A percentile compares a stretch with the other conserved stretches of the same genome.
phyloP scores from a whole-genome alignment of 805 yeast species.

The Scheffersomyces ergatensis region DNA sequence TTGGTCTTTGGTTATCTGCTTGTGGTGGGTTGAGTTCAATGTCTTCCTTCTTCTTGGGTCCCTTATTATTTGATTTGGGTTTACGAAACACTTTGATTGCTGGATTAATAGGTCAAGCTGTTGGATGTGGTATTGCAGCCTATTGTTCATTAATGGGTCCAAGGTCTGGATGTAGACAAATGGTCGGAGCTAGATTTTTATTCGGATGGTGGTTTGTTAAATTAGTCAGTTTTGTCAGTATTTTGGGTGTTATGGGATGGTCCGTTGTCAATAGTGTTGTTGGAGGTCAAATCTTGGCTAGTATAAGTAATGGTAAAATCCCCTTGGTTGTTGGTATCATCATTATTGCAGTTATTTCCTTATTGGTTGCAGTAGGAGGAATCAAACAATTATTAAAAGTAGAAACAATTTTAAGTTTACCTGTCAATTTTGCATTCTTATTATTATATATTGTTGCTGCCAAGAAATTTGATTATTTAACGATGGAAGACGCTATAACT shows the following conservation, averaged over 20 bases:
- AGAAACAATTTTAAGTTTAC: conserved; percentile 66
- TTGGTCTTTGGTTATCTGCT: conserved; percentile 82
- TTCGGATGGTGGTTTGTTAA: conserved; percentile 88
- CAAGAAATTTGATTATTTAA: conserved; percentile 38
- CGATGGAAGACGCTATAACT: conserved; percentile 20
- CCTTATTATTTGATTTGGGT: conserved; percentile 66
- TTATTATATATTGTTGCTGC: conserved; percentile 65
- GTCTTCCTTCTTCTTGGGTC: conserved; percentile 79
- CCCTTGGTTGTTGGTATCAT: conserved; percentile 75
- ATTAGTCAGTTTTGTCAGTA: conserved; percentile 66
- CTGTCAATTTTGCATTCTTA: conserved; percentile 65
- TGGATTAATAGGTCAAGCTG: conserved; percentile 60
- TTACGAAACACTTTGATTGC: conserved; percentile 60
- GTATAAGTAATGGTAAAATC: conserved; percentile 61
- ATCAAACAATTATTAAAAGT: conserved; percentile 67
- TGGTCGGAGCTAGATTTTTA: conserved; percentile 76
- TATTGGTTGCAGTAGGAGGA: conserved; percentile 74
- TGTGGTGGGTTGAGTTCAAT: conserved; percentile 87
- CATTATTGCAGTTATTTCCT: conserved; percentile 62
- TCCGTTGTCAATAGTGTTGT: conserved; percentile 86
- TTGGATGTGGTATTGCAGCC: conserved; percentile 78
- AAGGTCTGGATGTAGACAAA: conserved; percentile 83
- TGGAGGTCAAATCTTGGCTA: conserved; percentile 78
- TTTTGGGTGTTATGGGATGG: conserved; percentile 87
- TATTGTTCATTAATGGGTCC: conserved; percentile 89